Conservation (phyloP, 345 rosid genomes). For the Gossypium arboreum region DNA sequence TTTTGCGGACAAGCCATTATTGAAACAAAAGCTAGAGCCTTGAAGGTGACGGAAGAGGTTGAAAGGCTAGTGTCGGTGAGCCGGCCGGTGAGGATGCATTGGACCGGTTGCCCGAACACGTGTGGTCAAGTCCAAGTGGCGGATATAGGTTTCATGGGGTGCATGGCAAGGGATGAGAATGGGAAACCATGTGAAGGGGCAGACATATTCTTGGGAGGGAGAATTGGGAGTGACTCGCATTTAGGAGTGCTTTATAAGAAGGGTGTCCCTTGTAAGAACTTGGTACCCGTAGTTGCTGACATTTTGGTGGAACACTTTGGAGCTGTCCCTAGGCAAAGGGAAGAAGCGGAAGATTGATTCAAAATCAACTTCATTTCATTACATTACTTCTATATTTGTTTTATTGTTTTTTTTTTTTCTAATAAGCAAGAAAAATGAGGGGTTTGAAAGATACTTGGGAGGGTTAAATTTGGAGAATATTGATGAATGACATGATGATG, state of each 20-base stretch:
- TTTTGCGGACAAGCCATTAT: constrained; percentile 93
- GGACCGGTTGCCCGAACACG: constrained; percentile 95
- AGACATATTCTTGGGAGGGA: constrained; percentile 79
- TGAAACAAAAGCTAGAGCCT: constrained; percentile 86
- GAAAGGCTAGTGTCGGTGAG: constrained; percentile 62
- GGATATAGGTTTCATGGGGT: constrained; percentile 95
- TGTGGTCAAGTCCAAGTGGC: constrained; percentile 96
- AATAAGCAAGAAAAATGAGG: neutral
- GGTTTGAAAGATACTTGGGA: neutral
- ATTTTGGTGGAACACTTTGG: constrained; percentile 74
- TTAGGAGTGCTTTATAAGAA: constrained; percentile 74
- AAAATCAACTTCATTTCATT: neutral
- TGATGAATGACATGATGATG: neutral
- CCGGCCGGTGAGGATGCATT: constrained; percentile 78
- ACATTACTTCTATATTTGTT: neutral
- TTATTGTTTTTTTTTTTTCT: neutral
- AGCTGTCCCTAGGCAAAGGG: constrained; percentile 83
- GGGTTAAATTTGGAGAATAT: neutral
- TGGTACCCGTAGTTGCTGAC: constrained; percentile 76
- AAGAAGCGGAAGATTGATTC: constrained; percentile 38
- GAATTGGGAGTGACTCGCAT: constrained; percentile 85
- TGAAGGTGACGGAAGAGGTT: constrained; percentile 85
- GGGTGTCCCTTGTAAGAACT: constrained; percentile 75
- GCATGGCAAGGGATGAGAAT: constrained; percentile 78
- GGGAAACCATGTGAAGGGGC: constrained; percentile 72